phyloP scores from a whole-genome alignment of 2,329 filamentous ascomycete genomes.

The Sclerotinia borealis region DNA sequence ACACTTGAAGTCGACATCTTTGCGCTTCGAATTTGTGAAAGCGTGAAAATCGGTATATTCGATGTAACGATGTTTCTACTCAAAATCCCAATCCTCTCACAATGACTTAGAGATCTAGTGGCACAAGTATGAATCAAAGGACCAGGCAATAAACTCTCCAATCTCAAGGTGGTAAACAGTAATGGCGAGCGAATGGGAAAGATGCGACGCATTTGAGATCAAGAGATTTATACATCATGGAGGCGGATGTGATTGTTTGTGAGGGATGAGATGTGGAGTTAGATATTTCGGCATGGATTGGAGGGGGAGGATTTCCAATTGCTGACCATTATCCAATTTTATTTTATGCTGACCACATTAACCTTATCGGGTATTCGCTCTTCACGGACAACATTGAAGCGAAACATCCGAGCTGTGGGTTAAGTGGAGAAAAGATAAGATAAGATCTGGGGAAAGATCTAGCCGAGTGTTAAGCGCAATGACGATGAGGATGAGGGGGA shows the following conservation, averaged over 20 bases:
- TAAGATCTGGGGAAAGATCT: background rate
- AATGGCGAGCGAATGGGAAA: background rate
- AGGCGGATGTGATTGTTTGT: background rate
- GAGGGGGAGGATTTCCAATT: background rate
- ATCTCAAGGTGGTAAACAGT: background rate
- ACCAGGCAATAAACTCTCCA: background rate
- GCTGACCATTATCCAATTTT: conserved; percentile 1
- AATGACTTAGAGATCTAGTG: background rate
- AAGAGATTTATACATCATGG: background rate
- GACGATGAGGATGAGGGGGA: too few species aligned
- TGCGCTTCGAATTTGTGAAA: background rate
- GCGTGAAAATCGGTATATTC: background rate
- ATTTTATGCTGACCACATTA: too few species aligned
- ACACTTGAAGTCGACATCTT: background rate
- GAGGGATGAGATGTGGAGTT: background rate
- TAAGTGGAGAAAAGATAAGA: background rate
- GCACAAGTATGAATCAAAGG: background rate
- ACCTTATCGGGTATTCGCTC: too few species aligned
- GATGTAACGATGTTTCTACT: background rate
- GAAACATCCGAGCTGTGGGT: background rate
- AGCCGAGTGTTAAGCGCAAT: background rate
- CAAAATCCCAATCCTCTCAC: background rate
- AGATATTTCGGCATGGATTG: background rate
- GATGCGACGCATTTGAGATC: background rate
- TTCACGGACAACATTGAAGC: background rate